Evolutionary conservation across 140 eudicot genomes (phyloP).

Genomic region (Oenanthe javanica): DNA sequence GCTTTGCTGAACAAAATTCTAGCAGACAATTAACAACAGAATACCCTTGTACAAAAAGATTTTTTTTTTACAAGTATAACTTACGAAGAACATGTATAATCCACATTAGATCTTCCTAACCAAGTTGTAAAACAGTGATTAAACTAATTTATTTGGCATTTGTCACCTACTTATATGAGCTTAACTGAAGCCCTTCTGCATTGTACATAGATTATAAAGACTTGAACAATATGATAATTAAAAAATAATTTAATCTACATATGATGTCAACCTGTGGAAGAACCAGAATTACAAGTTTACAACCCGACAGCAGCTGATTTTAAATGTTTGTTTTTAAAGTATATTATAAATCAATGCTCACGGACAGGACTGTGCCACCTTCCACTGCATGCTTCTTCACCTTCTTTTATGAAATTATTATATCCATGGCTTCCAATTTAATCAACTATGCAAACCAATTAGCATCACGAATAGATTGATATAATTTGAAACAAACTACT

Average conservation of each 20-base stretch:
- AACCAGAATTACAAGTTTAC: too few species aligned
- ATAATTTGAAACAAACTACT: not conserved
- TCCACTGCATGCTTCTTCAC: not conserved
- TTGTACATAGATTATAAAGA: not conserved
- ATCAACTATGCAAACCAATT: not conserved
- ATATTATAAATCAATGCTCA: not conserved
- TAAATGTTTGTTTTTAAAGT: not conserved
- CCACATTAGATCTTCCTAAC: not conserved
- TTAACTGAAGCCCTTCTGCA: not conserved
- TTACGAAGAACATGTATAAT: not conserved
- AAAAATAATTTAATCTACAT: not conserved
- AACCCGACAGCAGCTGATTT: too few species aligned
- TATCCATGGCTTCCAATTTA: not conserved
- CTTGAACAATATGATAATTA: not conserved
- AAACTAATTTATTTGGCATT: not conserved
- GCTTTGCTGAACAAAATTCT: not conserved
- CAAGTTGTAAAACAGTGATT: not conserved
- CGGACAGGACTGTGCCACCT: not conserved
- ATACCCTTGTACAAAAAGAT: not conserved
- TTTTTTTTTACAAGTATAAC: not conserved
- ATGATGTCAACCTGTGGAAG: too few species aligned
- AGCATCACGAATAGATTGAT: constrained; percentile 4
- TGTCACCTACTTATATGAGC: not conserved
- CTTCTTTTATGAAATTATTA: not conserved
- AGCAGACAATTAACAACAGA: not conserved